Conservation (phyloP, 192 early-diverging fungal species). For the Backusella parvicylindrica region DNA sequence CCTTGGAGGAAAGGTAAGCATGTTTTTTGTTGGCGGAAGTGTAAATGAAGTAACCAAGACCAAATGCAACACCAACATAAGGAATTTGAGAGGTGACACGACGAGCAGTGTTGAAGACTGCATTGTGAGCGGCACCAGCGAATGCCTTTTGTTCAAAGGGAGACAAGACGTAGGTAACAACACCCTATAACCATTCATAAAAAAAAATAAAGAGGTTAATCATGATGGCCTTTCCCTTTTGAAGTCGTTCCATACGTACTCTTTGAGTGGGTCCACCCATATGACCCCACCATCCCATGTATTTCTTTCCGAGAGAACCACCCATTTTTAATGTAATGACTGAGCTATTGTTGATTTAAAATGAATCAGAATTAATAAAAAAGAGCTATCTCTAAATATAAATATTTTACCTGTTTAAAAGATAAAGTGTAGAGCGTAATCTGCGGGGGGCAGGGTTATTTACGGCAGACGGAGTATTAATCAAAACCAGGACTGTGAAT, state of each 20-base stretch:
- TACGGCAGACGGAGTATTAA: not conserved
- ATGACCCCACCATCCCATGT: slow-evolving; percentile 50
- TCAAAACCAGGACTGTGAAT: not conserved
- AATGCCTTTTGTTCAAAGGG: slow-evolving; percentile 62
- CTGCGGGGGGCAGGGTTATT: not conserved
- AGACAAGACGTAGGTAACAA: slow-evolving; percentile 56
- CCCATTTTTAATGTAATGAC: slow-evolving; percentile 24
- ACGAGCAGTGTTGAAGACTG: slow-evolving; percentile 61
- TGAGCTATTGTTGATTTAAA: not conserved
- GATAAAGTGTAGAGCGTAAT: not conserved
- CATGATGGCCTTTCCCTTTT: too few species aligned
- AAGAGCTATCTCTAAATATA: not conserved
- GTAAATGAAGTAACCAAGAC: slow-evolving; percentile 46
- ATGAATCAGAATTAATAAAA: not conserved
- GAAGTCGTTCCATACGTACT: slow-evolving; percentile 15
- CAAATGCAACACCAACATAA: slow-evolving; percentile 53
- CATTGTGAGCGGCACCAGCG: slow-evolving; percentile 53
- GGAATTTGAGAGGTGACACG: slow-evolving; percentile 49
- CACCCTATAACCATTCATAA: slow-evolving; percentile 30
- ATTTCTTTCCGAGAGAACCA: slow-evolving; percentile 21
- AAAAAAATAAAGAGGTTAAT: not conserved
- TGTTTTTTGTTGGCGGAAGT: slow-evolving; percentile 40
- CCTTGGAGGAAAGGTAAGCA: slow-evolving; percentile 35
- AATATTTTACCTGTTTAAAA: not conserved
- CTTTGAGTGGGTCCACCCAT: slow-evolving; percentile 55